phyloP scores from a whole-genome alignment of 2,329 filamentous ascomycete species.

The Hypoxylon sp. region DNA sequence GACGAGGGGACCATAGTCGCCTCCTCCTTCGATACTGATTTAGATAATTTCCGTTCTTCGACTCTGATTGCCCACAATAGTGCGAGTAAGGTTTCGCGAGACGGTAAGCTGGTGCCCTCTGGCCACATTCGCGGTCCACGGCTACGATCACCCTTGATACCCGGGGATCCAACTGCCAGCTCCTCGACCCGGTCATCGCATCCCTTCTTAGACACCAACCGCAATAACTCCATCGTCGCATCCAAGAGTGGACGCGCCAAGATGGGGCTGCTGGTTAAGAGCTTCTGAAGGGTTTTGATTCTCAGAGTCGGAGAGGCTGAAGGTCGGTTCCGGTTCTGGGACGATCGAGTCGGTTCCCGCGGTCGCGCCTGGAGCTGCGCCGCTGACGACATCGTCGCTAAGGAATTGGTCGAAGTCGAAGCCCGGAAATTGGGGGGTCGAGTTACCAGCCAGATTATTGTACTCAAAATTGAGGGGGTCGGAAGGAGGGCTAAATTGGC shows the following conservation, averaged over 20 bases:
- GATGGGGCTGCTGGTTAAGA: conserved; percentile 78
- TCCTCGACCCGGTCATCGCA: conserved; percentile 60
- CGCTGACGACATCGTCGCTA: conserved; percentile 62
- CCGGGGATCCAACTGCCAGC: conserved; percentile 51
- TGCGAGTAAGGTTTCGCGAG: conserved; percentile 53
- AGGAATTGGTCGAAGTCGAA: conserved; percentile 64
- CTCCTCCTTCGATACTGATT: conserved; percentile 31
- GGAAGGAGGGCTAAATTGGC: conserved; percentile 80
- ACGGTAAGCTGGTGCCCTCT: conserved; percentile 53
- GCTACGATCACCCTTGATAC: conserved; percentile 53
- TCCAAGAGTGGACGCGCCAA: conserved; percentile 79
- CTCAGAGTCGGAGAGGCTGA: conserved; percentile 68
- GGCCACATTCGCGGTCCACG: conserved; percentile 52
- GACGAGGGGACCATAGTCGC: conserved; percentile 38
- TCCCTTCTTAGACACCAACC: conserved; percentile 72
- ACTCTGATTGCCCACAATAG: conserved; percentile 52
- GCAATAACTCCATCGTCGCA: conserved; percentile 80
- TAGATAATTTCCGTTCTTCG: conserved; percentile 50
- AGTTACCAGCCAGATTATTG: conserved; percentile 75
- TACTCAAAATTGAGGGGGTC: conserved; percentile 73
- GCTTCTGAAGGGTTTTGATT: conserved; percentile 71
- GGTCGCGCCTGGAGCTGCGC: conserved; percentile 60
- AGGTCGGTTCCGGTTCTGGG: conserved; percentile 65
- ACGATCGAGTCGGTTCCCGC: conserved; percentile 61
- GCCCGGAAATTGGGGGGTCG: conserved; percentile 60